phyloP scores from a whole-genome alignment of 2,329 filamentous ascomycete genomes.

The Fusarium sp. region DNA sequence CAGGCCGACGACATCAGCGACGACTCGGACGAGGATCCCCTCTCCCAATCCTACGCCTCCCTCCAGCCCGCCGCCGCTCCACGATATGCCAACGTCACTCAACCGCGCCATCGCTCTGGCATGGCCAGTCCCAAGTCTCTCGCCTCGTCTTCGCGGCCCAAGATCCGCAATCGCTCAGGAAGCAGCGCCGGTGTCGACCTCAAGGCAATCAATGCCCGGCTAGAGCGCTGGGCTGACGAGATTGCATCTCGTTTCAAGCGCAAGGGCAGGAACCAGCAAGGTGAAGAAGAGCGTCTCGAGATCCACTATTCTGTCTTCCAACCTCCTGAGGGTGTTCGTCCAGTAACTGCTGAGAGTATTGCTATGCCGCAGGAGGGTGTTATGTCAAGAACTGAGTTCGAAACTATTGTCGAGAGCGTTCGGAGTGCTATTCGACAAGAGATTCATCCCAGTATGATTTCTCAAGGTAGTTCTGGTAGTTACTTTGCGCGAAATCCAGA shows the following conservation, averaged over 20 bases:
- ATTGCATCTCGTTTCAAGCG: slow-evolving; percentile 98
- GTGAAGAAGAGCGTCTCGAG: slow-evolving; percentile 88
- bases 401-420: slow-evolving; percentile 91
- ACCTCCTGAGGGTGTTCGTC: slow-evolving; percentile 85
- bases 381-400: slow-evolving; percentile 85
- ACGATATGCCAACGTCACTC: slow-evolving; percentile 72
- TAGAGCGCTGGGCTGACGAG: slow-evolving; percentile 97
- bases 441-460: slow-evolving; percentile 93
- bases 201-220: slow-evolving; percentile 94
- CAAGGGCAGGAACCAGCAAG: slow-evolving; percentile 75
- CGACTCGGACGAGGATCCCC: slow-evolving; percentile 73
- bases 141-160: slow-evolving; percentile 48
- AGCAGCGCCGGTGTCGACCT: slow-evolving; percentile 94
- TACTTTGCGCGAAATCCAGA: slow-evolving; percentile 95
- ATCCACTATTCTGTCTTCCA: slow-evolving; percentile 99
- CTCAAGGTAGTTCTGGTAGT: slow-evolving; percentile 95
- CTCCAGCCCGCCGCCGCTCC: slow-evolving; percentile 68
- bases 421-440: slow-evolving; percentile 88
- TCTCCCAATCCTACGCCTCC: slow-evolving; percentile 65
- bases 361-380: slow-evolving; percentile 71
- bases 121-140: slow-evolving; percentile 66
- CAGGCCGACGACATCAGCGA: slow-evolving; percentile 83
- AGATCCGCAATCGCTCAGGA: slow-evolving; percentile 60
- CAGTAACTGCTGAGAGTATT: slow-evolving; percentile 79
- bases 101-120: slow-evolving; percentile 69